phyloP scores from a whole-genome alignment of 495 filamentous ascomycete species.

The Neurospora sp. region DNA sequence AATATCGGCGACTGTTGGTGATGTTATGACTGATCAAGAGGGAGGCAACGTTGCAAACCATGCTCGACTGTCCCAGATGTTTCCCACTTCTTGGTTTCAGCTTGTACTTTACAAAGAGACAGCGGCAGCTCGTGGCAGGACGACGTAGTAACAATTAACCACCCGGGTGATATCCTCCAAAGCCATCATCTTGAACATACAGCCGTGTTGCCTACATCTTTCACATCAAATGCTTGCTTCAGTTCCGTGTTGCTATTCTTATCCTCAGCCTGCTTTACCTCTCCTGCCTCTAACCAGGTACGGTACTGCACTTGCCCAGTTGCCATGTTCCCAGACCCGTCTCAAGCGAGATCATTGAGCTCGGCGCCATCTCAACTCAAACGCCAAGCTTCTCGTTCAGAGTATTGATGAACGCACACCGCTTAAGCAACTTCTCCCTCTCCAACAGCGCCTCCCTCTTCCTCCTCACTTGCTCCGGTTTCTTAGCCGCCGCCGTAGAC shows the following conservation, averaged over 20 bases:
- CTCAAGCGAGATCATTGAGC: neutral
- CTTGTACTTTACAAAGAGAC: neutral
- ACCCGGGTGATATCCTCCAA: neutral
- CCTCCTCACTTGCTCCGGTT: neutral
- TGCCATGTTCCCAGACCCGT: neutral
- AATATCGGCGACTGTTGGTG: neutral
- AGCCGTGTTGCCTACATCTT: neutral
- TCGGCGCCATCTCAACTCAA: neutral
- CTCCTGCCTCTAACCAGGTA: neutral
- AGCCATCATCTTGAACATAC: neutral
- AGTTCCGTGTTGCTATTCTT: neutral
- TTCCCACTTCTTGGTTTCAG: neutral
- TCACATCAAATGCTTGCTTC: neutral
- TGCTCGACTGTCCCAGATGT: too few species aligned
- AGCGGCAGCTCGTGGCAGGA: neutral
- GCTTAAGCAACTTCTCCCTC: conserved; percentile 10
- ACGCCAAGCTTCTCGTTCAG: conserved; percentile 12
- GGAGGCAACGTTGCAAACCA: neutral
- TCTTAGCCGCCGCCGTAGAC: neutral
- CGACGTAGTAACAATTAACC: neutral
- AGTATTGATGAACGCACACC: conserved; percentile 11
- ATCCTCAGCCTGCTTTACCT: neutral
- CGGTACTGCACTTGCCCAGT: neutral
- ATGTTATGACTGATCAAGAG: neutral
- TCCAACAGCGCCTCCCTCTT: conserved; percentile 3